phyloP scores from a whole-genome alignment of 345 rosid genomes.

The Camelina neglecta region DNA sequence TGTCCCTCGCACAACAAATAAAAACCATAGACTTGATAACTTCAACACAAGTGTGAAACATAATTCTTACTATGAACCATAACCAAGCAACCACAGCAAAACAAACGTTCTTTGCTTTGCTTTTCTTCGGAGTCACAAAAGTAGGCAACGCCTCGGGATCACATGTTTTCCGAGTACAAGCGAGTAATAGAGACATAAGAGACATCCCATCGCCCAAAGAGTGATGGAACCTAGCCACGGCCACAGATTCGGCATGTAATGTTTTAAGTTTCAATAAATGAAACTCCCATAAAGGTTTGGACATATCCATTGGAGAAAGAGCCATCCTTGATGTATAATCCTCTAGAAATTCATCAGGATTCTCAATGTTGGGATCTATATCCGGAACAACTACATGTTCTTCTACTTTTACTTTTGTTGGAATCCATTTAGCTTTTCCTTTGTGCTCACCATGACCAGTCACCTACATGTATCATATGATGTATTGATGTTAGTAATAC shows the following conservation, averaged over 20 bases:
- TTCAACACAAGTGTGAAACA: constrained; percentile 61
- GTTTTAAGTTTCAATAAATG: neutral
- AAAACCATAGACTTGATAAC: constrained; percentile 42
- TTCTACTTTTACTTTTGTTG: constrained; percentile 54
- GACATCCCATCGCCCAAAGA: constrained; percentile 63
- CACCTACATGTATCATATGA: neutral
- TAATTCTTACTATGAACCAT: constrained; percentile 46
- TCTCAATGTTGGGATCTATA: constrained; percentile 44
- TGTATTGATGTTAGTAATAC: neutral
- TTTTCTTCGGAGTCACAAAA: constrained; percentile 45
- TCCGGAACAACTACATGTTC: constrained; percentile 58
- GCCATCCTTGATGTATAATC: neutral
- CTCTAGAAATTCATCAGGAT: constrained; percentile 36
- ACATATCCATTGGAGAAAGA: constrained; percentile 4
- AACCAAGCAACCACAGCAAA: constrained; percentile 42
- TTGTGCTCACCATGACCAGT: neutral
- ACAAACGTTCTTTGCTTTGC: neutral
- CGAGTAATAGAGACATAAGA: constrained; percentile 63
- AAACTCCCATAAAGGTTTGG: constrained; percentile 7
- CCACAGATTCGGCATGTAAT: neutral
- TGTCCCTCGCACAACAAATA: constrained; percentile 43
- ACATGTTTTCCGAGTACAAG: constrained; percentile 54
- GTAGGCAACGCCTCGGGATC: constrained; percentile 53
- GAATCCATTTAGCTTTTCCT: constrained; percentile 47
- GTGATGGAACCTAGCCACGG: constrained; percentile 58